Evolutionary conservation across 2,329 filamentous ascomycete species (phyloP).

Genomic region (Colletotrichum cereale): DNA sequence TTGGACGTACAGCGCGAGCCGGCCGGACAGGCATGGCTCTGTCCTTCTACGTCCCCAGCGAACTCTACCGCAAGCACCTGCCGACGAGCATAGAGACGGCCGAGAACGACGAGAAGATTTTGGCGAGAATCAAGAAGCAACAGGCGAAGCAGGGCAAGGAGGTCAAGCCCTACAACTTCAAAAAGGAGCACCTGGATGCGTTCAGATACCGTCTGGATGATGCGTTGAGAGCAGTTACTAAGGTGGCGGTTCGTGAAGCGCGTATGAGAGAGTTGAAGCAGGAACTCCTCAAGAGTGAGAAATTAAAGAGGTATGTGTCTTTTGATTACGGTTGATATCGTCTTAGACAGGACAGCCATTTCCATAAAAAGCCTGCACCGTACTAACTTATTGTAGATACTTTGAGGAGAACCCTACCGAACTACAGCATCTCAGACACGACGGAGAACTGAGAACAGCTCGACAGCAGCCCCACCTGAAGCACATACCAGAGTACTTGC

Average conservation of each 20-base stretch:
- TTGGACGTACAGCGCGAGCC: conserved; percentile 91
- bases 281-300: conserved; percentile 93
- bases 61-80: conserved; percentile 89
- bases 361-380: conserved; percentile 3
- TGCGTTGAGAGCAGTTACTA: conserved; percentile 89
- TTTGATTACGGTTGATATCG: not conserved
- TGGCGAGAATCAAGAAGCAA: conserved; percentile 82
- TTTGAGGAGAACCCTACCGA: conserved; percentile 98
- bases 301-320: conserved; percentile 74
- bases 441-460: conserved; percentile 86
- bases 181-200: conserved; percentile 92
- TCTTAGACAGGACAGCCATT: too few relatives aligned
- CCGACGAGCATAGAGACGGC: conserved; percentile 82
- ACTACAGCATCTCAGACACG: conserved; percentile 87
- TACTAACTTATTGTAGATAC: conserved; percentile 62
- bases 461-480: conserved; percentile 90
- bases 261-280: conserved; percentile 87
- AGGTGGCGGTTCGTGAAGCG: conserved; percentile 90
- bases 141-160: conserved; percentile 84
- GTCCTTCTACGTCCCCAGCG: conserved; percentile 90
- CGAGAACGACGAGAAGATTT: conserved; percentile 86
- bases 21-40: conserved; percentile 94
- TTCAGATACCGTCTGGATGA: conserved; percentile 97
- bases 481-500: conserved; percentile 92
- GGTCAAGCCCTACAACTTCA: conserved; percentile 91